These are phyloP conservation scores for Pochonia chlamydosporia DNA, from an alignment of 2,329 filamentous ascomycete genomes.

Conservation along the genomic window DNA sequence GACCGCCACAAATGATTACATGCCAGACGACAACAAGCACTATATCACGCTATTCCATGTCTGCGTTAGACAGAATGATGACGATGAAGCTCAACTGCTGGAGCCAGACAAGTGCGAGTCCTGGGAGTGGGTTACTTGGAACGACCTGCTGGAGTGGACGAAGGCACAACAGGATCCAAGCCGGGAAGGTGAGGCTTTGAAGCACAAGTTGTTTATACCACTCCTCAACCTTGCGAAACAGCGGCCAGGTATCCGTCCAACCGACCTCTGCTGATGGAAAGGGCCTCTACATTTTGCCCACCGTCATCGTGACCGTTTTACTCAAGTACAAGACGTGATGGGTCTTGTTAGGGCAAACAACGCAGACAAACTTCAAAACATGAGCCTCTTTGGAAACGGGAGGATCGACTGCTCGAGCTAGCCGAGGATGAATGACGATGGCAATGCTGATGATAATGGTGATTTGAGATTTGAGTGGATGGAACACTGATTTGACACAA, in stretches of 20 bases:
- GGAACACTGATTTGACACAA: too few species aligned
- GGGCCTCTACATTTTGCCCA: too few species aligned
- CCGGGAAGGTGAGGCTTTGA: not conserved
- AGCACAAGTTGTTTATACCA: not conserved
- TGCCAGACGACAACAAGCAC: not conserved
- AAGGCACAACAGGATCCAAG: not conserved
- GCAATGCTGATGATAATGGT: too few species aligned
- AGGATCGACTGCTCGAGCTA: too few species aligned
- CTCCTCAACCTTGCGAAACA: not conserved
- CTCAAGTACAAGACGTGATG: too few species aligned
- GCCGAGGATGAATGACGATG: too few species aligned
- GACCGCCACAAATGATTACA: not conserved
- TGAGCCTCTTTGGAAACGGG: too few species aligned
- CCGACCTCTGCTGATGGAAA: too few species aligned
- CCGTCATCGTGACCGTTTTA: too few species aligned
- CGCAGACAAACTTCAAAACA: too few species aligned
- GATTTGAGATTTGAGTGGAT: too few species aligned
- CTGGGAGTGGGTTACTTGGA: not conserved
- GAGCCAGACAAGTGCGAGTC: not conserved
- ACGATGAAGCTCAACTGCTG: not conserved
- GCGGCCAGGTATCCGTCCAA: not conserved
- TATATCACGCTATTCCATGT: not conserved
- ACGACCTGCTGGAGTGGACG: not conserved
- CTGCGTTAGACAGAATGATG: not conserved
- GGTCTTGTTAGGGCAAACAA: too few species aligned